These are phyloP conservation scores for Stentor roeselii DNA, from an alignment of 73 alveolate genomes.

Conservation along the genomic window DNA sequence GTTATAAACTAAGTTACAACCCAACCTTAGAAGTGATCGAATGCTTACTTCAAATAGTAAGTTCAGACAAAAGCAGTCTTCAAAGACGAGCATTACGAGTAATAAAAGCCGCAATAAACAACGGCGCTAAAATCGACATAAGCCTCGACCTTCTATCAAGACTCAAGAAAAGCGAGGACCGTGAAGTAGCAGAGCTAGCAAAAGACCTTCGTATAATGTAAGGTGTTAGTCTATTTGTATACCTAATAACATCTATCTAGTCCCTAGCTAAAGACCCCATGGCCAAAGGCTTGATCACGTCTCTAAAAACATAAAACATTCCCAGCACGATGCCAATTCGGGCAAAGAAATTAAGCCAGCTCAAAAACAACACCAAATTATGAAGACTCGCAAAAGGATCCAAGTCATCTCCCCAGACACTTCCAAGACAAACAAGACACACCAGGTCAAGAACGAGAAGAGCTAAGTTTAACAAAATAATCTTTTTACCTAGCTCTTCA, in stretches of 20 bases:
- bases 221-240: too few species aligned
- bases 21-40: slow-evolving; percentile 33
- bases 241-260: too few species aligned
- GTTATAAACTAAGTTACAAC: slow-evolving; percentile 22
- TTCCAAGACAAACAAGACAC: not conserved
- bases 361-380: not conserved
- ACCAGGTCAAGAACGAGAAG: not conserved
- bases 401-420: not conserved
- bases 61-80: slow-evolving; percentile 31
- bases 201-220: not conserved
- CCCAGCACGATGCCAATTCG: not conserved
- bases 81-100: slow-evolving; percentile 37
- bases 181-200: not conserved
- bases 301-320: not conserved
- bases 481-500: not conserved
- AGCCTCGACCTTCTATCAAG: not conserved
- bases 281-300: too few species aligned
- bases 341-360: not conserved
- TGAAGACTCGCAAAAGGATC: not conserved
- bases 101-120: slow-evolving; percentile 36
- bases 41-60: slow-evolving; percentile 39
- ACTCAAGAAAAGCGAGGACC: not conserved
- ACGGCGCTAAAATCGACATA: slow-evolving; percentile 41
- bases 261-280: too few species aligned
- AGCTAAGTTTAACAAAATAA: not conserved